Evolutionary conservation across 306 rosid species (phyloP), one percentile per base, ranked within the genome.

Genomic region (Fragaria ananassa): DNA sequence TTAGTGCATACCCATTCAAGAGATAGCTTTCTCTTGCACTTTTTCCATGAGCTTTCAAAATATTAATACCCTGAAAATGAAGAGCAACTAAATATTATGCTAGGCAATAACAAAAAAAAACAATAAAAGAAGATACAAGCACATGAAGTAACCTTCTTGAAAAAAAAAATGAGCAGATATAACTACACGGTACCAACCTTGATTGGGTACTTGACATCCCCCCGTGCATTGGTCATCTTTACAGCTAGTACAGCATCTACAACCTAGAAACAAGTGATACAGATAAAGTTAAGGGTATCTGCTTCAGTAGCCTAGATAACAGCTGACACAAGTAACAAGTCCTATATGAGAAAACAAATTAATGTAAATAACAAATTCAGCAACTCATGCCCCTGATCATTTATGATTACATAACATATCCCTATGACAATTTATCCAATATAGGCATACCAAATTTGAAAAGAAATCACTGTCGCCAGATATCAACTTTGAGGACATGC

Each of bases 401-500:
- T 47, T 47, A 13, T 47, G 51, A 47, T 13, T 47, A 34, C 23
- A 18, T n/a, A 72, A 53, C 10, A 72, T 72, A 51, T 71, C 42
- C 5, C 34, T 71, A 6, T 37, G 4, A 41, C 5, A 18, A 31
- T 18, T 35, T 15, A 18, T 65, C 47, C 70, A 65, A 65, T 18
- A 76, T 72, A 57, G 64, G 70, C 89, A 51, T 92, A 96, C 99
- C 97, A 96, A 82, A 78, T 81, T 87, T 17, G 97, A 97, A 84
- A 96, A 96, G 90, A 89, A 92, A 79, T 91, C 97, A 72, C 97
- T 84, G 74, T 96, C 99, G 42, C 91, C 90, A n/a, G 96, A 87
- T 80, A 96, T 96, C 93, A 96, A 87, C 89, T 96, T 96, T 45
- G 99, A 92, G 71, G 99, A 96, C 98, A 96, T 96, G 87, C 98